These are phyloP conservation scores for Linum lewisii DNA, from an alignment of 345 rosid genomes.

Conservation along the genomic window DNA sequence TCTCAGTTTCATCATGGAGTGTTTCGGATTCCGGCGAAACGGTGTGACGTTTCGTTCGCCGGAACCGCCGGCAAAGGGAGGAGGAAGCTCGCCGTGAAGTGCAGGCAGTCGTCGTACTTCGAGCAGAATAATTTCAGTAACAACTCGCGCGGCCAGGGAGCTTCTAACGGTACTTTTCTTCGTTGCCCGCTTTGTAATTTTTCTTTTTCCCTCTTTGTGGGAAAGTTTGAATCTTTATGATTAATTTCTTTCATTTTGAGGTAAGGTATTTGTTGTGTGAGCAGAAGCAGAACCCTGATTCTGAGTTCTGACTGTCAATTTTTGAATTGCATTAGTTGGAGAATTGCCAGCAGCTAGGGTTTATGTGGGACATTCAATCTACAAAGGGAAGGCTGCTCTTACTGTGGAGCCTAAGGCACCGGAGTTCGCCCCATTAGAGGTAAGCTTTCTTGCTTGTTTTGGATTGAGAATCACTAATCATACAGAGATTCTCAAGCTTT, in stretches of 20 bases:
- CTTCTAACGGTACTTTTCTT: conserved; percentile 17
- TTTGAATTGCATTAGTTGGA: conserved; percentile 22
- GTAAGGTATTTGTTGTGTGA: neutral
- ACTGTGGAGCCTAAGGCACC: conserved; percentile 76
- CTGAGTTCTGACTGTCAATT: conserved; percentile 2
- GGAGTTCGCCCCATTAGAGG: conserved; percentile 66
- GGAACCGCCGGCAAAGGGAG: conserved; percentile 12
- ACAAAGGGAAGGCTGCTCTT: conserved; percentile 94
- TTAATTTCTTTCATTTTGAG: neutral
- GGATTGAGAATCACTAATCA: neutral
- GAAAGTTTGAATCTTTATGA: neutral
- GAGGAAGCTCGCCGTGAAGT: conserved; percentile 31
- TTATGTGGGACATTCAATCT: conserved; percentile 74
- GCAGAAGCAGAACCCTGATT: neutral
- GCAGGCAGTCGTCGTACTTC: conserved; percentile 53
- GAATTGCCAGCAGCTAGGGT: conserved; percentile 39
- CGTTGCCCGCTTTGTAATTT: neutral
- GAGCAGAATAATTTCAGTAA: conserved; percentile 22
- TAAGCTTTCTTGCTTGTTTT: conserved; percentile 10
- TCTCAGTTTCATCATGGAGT: neutral
- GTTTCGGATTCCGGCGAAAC: conserved; percentile 15
- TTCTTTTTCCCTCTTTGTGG: too few species aligned
- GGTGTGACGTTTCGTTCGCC: conserved; percentile 13
- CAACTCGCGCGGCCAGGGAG: conserved; percentile 10
- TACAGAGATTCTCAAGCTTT: neutral